phyloP scores from a whole-genome alignment of 352 stramenopile genomes.

The Globisporangium cystogenes region DNA sequence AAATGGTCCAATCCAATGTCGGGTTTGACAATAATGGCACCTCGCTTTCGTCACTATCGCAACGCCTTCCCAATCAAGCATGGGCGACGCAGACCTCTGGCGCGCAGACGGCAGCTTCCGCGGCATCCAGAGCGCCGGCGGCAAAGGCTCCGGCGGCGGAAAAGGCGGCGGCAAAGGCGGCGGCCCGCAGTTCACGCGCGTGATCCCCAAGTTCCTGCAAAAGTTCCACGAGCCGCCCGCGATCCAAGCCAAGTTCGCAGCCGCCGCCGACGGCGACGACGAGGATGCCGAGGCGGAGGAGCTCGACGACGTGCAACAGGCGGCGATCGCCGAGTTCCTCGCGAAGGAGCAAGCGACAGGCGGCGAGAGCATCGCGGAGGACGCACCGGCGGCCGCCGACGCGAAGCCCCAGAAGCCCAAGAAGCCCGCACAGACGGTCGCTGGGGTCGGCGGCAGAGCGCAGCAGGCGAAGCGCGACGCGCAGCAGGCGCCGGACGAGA shows the following conservation, averaged over 20 bases:
- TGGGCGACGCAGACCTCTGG: constrained; percentile 74
- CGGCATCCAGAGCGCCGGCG: constrained; percentile 20
- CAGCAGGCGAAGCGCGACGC: background rate
- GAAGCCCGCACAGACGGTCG: constrained; percentile 37
- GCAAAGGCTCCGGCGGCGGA: constrained; percentile 25
- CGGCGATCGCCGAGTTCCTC: constrained; percentile 69
- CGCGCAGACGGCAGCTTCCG: constrained; percentile 68
- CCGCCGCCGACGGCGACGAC: constrained; percentile 45
- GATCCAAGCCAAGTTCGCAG: constrained; percentile 68
- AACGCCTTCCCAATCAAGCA: too few species aligned
- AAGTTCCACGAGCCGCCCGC: constrained; percentile 60
- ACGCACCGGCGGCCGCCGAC: constrained; percentile 5
- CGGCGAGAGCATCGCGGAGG: constrained; percentile 16
- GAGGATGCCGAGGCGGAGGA: too few species aligned
- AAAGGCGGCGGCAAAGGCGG: constrained; percentile 18
- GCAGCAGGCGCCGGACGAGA: background rate
- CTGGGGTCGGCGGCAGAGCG: constrained; percentile 10
- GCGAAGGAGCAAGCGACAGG: constrained; percentile 18
- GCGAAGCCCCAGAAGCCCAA: constrained; percentile 20
- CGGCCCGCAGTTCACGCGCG: constrained; percentile 69
- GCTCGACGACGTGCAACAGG: constrained; percentile 78
- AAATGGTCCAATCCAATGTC: too few species aligned
- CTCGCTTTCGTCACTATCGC: too few species aligned
- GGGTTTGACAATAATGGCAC: too few species aligned
- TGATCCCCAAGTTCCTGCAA: constrained; percentile 82